Percentiles rank a stretch among this genome's conserved stretches.
These are phyloP conservation scores for Centella asiatica DNA, from an alignment of 129 eudicot species.

Conservation along the genomic window DNA sequence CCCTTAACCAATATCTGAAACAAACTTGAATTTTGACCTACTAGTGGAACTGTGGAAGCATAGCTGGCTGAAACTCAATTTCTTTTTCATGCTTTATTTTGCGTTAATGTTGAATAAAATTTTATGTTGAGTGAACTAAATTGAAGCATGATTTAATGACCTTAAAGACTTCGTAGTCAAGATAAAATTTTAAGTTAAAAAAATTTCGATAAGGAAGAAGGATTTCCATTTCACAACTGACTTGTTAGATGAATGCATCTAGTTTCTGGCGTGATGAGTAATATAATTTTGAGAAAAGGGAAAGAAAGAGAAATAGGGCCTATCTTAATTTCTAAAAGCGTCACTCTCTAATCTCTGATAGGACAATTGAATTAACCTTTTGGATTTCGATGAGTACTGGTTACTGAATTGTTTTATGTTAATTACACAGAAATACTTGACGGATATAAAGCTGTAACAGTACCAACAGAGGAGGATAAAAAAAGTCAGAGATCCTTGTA, in stretches of 20 bases:
- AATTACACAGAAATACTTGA: constrained; percentile 60
- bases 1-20: too few relatives aligned
- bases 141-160: too few relatives aligned
- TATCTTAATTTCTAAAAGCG: not conserved
- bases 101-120: too few relatives aligned
- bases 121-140: not conserved
- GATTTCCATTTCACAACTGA: too few relatives aligned
- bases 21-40: too few relatives aligned
- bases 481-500: constrained; percentile 46
- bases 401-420: constrained; percentile 20
- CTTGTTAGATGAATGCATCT: not conserved
- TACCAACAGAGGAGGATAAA: constrained; percentile 64
- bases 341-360: not conserved
- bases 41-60: too few relatives aligned
- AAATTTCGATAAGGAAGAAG: too few relatives aligned
- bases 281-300: not conserved
- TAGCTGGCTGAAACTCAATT: too few relatives aligned
- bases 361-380: not conserved
- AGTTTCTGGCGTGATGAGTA: not conserved
- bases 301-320: too few relatives aligned
- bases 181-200: too few relatives aligned
- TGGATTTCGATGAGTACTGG: not conserved
- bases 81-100: too few relatives aligned
- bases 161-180: too few relatives aligned
- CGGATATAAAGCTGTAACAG: constrained; percentile 77